Conservation (phyloP, 1,284 basidiomycete species). For the Wolfiporia cocos region DNA sequence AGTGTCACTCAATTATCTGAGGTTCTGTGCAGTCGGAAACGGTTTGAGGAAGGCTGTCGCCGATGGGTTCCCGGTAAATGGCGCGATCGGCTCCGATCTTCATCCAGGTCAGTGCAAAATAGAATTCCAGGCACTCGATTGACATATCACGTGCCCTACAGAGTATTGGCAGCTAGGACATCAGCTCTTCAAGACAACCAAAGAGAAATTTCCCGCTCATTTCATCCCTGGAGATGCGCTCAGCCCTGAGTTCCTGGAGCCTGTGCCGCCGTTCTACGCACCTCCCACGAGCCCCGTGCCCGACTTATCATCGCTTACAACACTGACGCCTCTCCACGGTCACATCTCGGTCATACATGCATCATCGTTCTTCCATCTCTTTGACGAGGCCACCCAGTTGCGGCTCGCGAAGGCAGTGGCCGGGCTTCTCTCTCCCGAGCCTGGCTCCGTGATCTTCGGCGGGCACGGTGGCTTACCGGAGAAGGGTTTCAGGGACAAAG, state of each 20-base stretch:
- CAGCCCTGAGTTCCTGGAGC: slow-evolving; percentile 23
- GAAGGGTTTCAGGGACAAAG: slow-evolving; percentile 16
- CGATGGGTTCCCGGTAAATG: no score
- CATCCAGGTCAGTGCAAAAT: no score
- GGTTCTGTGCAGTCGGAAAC: no score
- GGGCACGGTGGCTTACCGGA: slow-evolving; percentile 16
- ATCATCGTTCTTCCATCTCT: slow-evolving; percentile 42
- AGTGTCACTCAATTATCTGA: no score
- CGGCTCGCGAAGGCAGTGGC: slow-evolving; percentile 31
- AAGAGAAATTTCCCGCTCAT: not conserved
- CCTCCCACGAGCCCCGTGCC: slow-evolving; percentile 18
- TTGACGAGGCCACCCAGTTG: slow-evolving; percentile 32
- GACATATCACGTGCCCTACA: no score
- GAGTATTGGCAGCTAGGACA: no score
- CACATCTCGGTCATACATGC: slow-evolving; percentile 37
- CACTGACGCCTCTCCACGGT: slow-evolving; percentile 33
- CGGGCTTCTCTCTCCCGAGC: slow-evolving; percentile 28
- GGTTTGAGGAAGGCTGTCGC: no score
- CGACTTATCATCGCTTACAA: slow-evolving; percentile 24
- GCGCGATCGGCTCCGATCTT: no score
- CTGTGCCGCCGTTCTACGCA: slow-evolving; percentile 13
- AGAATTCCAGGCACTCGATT: no score
- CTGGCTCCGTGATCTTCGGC: slow-evolving; percentile 30
- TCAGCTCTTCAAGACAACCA: not conserved
- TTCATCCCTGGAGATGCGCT: slow-evolving; percentile 25